phyloP scores from a whole-genome alignment of 352 stramenopile genomes.

The Phytophthora aleatoria region DNA sequence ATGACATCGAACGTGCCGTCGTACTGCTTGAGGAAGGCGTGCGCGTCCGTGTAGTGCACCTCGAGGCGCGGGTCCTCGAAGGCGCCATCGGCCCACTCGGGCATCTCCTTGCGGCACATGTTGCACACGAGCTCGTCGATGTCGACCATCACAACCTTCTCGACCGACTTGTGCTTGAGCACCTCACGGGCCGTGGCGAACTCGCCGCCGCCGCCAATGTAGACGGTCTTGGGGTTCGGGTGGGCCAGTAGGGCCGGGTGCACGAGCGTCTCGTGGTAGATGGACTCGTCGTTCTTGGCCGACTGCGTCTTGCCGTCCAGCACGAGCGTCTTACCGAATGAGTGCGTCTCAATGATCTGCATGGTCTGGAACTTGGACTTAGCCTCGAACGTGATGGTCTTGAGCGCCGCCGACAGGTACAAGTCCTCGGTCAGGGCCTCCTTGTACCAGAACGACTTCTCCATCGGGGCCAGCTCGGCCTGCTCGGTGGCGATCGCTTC shows the following conservation, averaged over 20 bases:
- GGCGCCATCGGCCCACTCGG: conserved; percentile 91
- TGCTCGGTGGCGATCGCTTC: conserved; percentile 47
- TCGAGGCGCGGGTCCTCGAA: conserved; percentile 93
- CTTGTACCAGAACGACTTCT: conserved; percentile 83
- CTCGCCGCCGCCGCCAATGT: conserved; percentile 94
- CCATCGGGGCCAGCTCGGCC: conserved; percentile 51
- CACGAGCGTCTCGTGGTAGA: conserved; percentile 96
- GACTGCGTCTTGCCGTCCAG: conserved; percentile 96
- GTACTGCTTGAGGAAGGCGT: conserved; percentile 89
- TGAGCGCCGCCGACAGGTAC: conserved; percentile 87
- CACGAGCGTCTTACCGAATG: conserved; percentile 95
- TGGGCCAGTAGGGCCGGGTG: conserved; percentile 92
- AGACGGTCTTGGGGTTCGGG: conserved; percentile 88
- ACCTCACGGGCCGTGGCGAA: conserved; percentile 93
- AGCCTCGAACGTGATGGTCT: conserved; percentile 87
- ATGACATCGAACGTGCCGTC: conserved; percentile 92
- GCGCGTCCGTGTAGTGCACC: conserved; percentile 91
- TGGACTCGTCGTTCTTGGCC: conserved; percentile 92
- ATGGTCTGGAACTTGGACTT: conserved; percentile 93
- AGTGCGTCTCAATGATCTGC: conserved; percentile 93
- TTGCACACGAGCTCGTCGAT: conserved; percentile 94
- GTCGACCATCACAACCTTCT: conserved; percentile 96
- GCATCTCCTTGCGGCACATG: conserved; percentile 92
- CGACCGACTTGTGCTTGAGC: conserved; percentile 91
- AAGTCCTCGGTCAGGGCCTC: conserved; percentile 92